Conservation (phyloP, 1,284 basidiomycete genomes). For the Fomitiporia mediterranea region DNA sequence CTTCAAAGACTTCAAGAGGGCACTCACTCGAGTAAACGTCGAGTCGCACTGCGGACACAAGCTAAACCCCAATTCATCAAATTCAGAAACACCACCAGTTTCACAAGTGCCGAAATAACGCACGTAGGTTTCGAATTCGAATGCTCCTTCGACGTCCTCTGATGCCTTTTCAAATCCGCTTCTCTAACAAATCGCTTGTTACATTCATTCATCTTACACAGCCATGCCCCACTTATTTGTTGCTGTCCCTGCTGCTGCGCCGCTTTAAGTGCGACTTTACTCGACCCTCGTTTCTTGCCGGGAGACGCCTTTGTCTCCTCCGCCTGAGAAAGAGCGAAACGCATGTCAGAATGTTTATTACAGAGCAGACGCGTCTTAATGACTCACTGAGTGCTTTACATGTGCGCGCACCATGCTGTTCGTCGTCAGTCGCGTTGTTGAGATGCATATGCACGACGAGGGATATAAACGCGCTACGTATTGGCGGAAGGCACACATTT, state of each 20-base stretch:
- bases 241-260: constrained; percentile 27
- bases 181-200: constrained; percentile 73
- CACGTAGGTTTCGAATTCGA: constrained; percentile 57
- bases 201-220: constrained; percentile 72
- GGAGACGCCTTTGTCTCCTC: neutral
- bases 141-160: constrained; percentile 69
- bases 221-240: constrained; percentile 54
- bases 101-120: constrained; percentile 21
- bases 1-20: neutral
- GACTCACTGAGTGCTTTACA: constrained; percentile 30
- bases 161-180: constrained; percentile 73
- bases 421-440: constrained; percentile 3
- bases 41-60: constrained; percentile 73
- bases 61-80: constrained; percentile 38
- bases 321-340: too few relatives aligned
- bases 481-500: too few relatives aligned
- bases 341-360: neutral
- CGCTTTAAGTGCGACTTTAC: constrained; percentile 4
- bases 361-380: neutral
- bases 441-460: neutral
- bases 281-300: constrained; percentile 14
- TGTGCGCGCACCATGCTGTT: constrained; percentile 30
- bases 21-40: constrained; percentile 65
- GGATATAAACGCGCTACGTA: too few relatives aligned
- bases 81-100: constrained; percentile 19